A percentile compares a stretch with the other conserved stretches of the same genome.
phyloP scores from a whole-genome alignment of 1,139 yeast genomes.

The Suhomyces wounanorum region DNA sequence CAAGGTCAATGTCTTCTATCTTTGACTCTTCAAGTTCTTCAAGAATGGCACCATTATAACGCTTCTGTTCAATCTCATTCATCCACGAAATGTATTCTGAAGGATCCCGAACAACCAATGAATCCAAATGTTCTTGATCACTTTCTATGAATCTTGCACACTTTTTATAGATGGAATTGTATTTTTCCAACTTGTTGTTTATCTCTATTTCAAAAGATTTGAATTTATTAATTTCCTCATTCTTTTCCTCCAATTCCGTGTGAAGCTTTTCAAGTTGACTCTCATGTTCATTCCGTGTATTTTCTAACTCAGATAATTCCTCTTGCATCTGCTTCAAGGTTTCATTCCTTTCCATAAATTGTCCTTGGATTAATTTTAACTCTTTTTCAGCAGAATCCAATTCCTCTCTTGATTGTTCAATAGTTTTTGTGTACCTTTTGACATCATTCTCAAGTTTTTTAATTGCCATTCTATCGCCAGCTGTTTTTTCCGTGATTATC shows the following conservation, averaged over 20 bases:
- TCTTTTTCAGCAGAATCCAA: conserved; percentile 33
- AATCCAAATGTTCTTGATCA: conserved; percentile 39
- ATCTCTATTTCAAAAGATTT: conserved; percentile 73
- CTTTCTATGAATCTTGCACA: conserved; percentile 40
- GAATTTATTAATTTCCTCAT: conserved; percentile 57
- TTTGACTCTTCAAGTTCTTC: conserved; percentile 55
- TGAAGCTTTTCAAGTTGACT: conserved; percentile 41
- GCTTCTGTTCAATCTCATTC: conserved; percentile 36
- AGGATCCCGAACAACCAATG: conserved; percentile 54
- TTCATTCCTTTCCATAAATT: conserved; percentile 36
- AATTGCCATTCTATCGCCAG: conserved; percentile 59
- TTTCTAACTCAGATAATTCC: conserved; percentile 26
- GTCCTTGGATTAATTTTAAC: conserved; percentile 27
- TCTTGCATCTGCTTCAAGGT: conserved; percentile 38
- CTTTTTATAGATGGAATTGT: conserved; percentile 44
- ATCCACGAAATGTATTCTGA: conserved; percentile 53
- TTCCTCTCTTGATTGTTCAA: conserved; percentile 46
- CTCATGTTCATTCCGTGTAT: conserved; percentile 35
- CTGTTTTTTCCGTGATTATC: conserved; percentile 58
- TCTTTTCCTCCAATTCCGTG: conserved; percentile 51
- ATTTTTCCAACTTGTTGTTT: conserved; percentile 63
- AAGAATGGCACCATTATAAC: conserved; percentile 39
- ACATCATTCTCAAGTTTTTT: conserved; percentile 71
- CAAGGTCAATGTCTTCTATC: conserved; percentile 51
- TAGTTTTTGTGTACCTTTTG: conserved; percentile 51